A percentile compares a stretch with the other conserved stretches of the same genome.
Conservation (phyloP, 2,329 filamentous ascomycete genomes). For the Penicillium rolfsii region DNA sequence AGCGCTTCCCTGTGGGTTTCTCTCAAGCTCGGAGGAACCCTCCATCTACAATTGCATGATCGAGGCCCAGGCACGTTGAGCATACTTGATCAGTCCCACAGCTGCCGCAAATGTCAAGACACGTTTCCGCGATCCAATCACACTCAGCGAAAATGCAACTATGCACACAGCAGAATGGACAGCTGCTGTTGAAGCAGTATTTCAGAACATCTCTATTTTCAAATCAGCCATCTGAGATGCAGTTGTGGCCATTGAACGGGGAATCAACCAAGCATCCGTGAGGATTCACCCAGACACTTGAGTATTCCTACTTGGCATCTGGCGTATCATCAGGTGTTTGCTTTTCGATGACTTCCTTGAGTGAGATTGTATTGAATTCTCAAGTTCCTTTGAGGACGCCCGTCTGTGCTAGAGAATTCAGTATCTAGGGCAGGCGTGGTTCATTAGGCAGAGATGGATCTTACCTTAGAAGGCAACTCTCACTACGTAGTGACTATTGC, state of each 20-base stretch:
- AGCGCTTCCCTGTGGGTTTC: neutral
- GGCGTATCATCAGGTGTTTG: too few species aligned
- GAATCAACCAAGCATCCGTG: neutral
- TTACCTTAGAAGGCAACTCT: neutral
- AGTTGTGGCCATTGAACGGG: neutral
- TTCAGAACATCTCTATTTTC: neutral
- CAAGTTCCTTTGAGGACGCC: neutral
- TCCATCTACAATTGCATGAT: neutral
- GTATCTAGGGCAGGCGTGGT: neutral
- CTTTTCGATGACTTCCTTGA: too few species aligned
- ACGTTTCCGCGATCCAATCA: neutral
- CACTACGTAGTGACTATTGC: neutral
- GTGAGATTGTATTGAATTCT: too few species aligned
- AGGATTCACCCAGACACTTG: neutral
- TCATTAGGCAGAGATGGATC: neutral
- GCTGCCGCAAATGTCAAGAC: neutral
- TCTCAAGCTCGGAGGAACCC: neutral
- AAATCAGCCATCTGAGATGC: neutral
- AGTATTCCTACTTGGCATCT: neutral
- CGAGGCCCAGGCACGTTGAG: neutral
- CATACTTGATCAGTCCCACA: neutral
- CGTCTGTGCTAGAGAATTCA: neutral
- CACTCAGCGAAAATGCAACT: neutral
- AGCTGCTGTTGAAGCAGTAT: neutral
- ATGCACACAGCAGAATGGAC: neutral